These are phyloP conservation scores for Glebionis coronaria DNA, from an alignment of 129 eudicot genomes.

Conservation along the genomic window DNA sequence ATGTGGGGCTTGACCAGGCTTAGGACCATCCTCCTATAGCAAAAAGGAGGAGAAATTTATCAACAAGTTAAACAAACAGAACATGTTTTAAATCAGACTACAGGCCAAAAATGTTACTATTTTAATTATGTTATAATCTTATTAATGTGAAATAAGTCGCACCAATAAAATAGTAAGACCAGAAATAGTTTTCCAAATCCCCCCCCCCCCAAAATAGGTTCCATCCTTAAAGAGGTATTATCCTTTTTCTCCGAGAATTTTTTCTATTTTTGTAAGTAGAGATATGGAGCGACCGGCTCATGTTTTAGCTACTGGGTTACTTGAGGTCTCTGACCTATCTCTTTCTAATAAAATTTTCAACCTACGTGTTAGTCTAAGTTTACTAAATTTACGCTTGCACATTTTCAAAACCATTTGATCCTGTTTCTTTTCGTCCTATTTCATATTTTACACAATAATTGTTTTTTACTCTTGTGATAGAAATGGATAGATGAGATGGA, in stretches of 20 bases:
- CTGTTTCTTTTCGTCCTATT: constrained; percentile 9
- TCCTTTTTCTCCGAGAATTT: not conserved
- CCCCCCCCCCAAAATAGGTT: too few relatives aligned
- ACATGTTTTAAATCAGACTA: too few relatives aligned
- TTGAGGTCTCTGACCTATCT: constrained; percentile 89
- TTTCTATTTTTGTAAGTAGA: not conserved
- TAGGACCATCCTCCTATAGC: constrained; percentile 60
- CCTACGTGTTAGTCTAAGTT: not conserved
- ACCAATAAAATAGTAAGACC: too few relatives aligned
- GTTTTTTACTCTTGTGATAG: not conserved
- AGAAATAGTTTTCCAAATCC: too few relatives aligned
- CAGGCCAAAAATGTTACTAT: too few relatives aligned
- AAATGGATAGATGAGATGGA: constrained; percentile 55
- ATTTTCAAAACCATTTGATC: constrained; percentile 4
- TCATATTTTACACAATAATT: not conserved
- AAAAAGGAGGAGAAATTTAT: not conserved
- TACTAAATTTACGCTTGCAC: not conserved
- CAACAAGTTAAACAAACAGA: too few relatives aligned
- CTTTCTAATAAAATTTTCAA: constrained; percentile 38
- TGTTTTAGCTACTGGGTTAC: constrained; percentile 96
- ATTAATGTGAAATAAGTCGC: too few relatives aligned
- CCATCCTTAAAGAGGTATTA: constrained; percentile 86
- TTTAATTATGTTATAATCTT: too few relatives aligned
- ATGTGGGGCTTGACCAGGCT: constrained; percentile 66
- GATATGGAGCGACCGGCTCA: too few relatives aligned